These are phyloP conservation scores for Mercurialis annua DNA, from an alignment of 345 rosid genomes.

Conservation along the genomic window DNA sequence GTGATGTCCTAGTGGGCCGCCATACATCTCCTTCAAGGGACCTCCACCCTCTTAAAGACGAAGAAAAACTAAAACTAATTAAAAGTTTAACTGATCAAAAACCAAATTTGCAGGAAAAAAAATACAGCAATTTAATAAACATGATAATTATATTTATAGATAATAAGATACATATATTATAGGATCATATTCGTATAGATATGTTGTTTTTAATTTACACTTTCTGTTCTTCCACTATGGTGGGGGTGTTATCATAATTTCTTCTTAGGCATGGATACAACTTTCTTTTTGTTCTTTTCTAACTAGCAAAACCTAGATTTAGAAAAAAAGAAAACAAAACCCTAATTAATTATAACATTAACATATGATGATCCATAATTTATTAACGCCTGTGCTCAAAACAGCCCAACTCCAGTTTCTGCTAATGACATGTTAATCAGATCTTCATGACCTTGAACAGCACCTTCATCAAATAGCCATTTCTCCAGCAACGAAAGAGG, in stretches of 20 bases:
- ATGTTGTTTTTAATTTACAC: slow-evolving; percentile 18
- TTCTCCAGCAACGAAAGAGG: slow-evolving; percentile 58
- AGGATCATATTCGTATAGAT: slow-evolving; percentile 7
- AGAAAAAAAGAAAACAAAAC: not conserved
- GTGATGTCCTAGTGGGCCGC: too few relatives aligned
- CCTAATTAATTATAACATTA: not conserved
- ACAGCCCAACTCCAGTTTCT: slow-evolving; percentile 28
- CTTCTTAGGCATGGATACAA: slow-evolving; percentile 5
- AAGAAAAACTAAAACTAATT: too few relatives aligned
- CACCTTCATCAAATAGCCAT: slow-evolving; percentile 67
- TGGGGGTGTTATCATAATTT: not conserved
- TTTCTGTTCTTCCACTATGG: slow-evolving; percentile 7
- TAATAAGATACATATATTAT: not conserved
- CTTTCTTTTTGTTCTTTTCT: not conserved
- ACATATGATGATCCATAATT: not conserved
- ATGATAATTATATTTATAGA: not conserved
- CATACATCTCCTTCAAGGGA: too few relatives aligned
- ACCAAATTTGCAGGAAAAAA: not conserved
- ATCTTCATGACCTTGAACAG: slow-evolving; percentile 38
- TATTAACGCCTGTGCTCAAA: slow-evolving; percentile 14
- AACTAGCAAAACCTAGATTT: not conserved
- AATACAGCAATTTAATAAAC: not conserved
- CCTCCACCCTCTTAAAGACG: too few relatives aligned
- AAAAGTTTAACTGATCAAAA: not conserved
- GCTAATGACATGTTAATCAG: slow-evolving; percentile 39